phyloP scores from a whole-genome alignment of 345 rosid genomes.

The Arabidopsis arenosa region DNA sequence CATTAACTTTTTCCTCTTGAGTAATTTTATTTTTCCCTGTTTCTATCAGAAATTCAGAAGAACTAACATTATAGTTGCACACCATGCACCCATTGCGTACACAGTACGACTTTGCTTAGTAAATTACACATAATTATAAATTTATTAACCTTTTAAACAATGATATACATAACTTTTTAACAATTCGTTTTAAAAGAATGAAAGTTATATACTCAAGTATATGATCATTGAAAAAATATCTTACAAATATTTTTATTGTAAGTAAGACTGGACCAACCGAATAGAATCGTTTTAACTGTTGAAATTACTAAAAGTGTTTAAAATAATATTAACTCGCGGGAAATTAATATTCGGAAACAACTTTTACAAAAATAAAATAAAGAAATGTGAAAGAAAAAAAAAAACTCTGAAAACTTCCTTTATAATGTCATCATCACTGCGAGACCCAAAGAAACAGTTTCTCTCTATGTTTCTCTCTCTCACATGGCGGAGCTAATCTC shows the following conservation, averaged over 20 bases:
- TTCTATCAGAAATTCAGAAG: conserved; percentile 30
- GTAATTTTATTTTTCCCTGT: neutral
- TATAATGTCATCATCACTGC: conserved; percentile 30
- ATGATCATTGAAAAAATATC: neutral
- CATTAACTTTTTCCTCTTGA: conserved; percentile 19
- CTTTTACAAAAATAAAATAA: conserved; percentile 11
- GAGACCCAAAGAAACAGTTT: conserved; percentile 21
- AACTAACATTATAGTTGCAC: conserved; percentile 21
- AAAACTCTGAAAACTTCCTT: conserved; percentile 15
- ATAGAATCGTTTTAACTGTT: conserved; percentile 3
- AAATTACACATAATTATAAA: neutral
- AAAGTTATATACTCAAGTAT: neutral
- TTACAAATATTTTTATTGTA: neutral
- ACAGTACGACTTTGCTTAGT: neutral
- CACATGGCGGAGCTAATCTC: conserved; percentile 25
- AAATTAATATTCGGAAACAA: conserved; percentile 19
- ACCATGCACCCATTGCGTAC: neutral
- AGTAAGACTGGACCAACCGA: neutral
- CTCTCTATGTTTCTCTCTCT: conserved; percentile 3
- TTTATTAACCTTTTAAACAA: neutral
- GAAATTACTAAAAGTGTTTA: neutral
- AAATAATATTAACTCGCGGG: conserved; percentile 10
- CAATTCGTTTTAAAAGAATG: neutral
- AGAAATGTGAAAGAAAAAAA: conserved; percentile 14
- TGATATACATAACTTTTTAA: neutral